Base-by-base conservation (phyloP, 2,329 filamentous ascomycete species). In the Fonsecaea multimorphosa region DNA sequence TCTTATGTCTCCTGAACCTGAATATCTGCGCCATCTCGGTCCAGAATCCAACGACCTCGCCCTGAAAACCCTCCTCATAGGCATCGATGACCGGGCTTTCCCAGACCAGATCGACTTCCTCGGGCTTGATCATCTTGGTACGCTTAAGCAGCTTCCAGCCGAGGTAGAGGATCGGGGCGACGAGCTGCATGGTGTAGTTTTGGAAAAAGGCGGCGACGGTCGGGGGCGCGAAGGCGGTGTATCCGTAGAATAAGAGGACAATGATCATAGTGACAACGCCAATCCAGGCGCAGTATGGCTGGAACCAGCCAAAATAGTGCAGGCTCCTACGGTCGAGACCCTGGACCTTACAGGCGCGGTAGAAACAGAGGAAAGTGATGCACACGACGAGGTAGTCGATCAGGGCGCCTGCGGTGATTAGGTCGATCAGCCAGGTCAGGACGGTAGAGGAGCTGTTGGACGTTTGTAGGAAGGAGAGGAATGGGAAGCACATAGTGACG, bases 251-350 rank as follows among this genome's bases (percentile, higher is more conserved):
- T 3, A 8, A 7, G 6, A 12, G 2, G 32, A 34, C 32, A 12
- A 34, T 34, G 32, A 34, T 12, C 32, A 34, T 7, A 3, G 2
- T 2, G 32, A 12, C 32, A 2, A 34, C 14, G 22, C 89, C 76
- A 40, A 85, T 84, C 55, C 84, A 86, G 0, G 89, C 89, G 0
- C 85, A 83, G 71, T 87, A 92, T 2, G 91, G 91, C 79, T 92
- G 90, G 46, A 85, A 81, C 66, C 82, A 83, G 0, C 86, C 87
- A 67, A 83, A 87, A 77, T 91, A 92, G 79, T 69, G 78, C 78
- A 29, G 82, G 77, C 52, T 83, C 79, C 44, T 86, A 77, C 87
- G 85, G 74, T 84, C 81, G 32, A 85, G 46, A 2, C 79, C 79
- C 70, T 85, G 83, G 1, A 77, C 81, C 70, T 82, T 78, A 68